These are phyloP conservation scores for Cutaneotrichosporon sp. DNA, from an alignment of 1,284 basidiomycete genomes.

Conservation along the genomic window DNA sequence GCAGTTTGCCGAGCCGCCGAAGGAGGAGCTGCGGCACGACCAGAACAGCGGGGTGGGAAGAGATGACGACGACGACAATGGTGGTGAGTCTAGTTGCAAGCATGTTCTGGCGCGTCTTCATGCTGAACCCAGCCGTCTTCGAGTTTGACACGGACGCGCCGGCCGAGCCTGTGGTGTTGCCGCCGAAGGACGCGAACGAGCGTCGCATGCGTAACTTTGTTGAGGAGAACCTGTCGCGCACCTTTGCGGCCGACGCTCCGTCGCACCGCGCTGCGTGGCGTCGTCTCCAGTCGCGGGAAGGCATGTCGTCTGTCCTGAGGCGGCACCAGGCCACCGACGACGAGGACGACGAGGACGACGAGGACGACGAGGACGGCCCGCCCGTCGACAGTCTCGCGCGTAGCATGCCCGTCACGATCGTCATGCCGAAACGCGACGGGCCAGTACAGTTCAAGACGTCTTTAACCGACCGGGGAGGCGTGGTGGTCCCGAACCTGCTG, in stretches of 20 bases:
- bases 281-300: constrained; percentile 29
- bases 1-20: constrained; percentile 2
- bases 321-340: constrained; percentile 20
- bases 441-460: constrained; percentile 47
- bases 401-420: constrained; percentile 48
- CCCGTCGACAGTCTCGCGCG: constrained; percentile 33
- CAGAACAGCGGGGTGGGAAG: constrained; percentile 12
- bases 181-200: constrained; percentile 7
- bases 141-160: constrained; percentile 47
- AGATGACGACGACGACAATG: constrained; percentile 24
- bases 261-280: constrained; percentile 51
- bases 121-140: constrained; percentile 44
- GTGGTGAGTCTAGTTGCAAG: constrained; percentile 24
- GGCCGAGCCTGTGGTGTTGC: constrained; percentile 7
- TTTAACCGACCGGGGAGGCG: constrained; percentile 41
- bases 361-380: constrained; percentile 23
- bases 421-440: constrained; percentile 9
- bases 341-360: constrained; percentile 26
- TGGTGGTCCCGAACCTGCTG: constrained; percentile 46
- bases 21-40: constrained; percentile 11
- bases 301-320: constrained; percentile 26
- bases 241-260: constrained; percentile 51
- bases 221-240: constrained; percentile 47
- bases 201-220: constrained; percentile 36
- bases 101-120: background rate